Percentiles rank a stretch among this genome's conserved stretches.
phyloP scores from a whole-genome alignment of 192 early-diverging fungal species.

The Coemansia sp. region DNA sequence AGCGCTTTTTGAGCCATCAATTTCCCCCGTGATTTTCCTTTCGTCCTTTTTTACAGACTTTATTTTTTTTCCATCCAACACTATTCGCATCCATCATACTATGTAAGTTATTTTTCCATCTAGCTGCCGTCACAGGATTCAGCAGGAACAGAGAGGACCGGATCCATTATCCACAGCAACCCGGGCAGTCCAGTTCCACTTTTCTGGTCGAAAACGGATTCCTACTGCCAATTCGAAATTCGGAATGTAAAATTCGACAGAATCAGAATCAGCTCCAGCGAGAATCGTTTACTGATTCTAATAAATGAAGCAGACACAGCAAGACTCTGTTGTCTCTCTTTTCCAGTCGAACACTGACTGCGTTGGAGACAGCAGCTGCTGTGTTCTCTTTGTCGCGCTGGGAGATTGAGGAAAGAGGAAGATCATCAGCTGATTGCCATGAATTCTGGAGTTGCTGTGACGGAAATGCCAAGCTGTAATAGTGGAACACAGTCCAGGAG shows the following conservation, averaged over 20 bases:
- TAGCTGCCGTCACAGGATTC: background rate
- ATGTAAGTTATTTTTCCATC: conserved; percentile 2
- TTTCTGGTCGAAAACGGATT: background rate
- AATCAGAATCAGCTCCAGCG: background rate
- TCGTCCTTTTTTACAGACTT: background rate
- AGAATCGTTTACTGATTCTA: background rate
- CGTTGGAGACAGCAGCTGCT: no score
- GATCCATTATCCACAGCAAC: conserved; percentile 1
- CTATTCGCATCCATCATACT: conserved; percentile 11
- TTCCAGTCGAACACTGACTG: background rate
- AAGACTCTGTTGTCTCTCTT: background rate
- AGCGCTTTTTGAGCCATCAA: background rate
- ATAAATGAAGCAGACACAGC: background rate
- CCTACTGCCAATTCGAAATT: conserved; percentile 5
- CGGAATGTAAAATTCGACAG: background rate
- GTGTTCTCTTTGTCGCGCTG: no score
- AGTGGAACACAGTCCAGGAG: no score
- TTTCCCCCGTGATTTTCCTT: background rate
- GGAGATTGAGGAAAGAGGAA: no score
- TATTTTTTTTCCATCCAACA: conserved; percentile 4
- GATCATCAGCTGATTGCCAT: no score
- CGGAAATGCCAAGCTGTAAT: no score
- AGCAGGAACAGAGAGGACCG: background rate
- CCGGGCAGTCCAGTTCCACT: background rate
- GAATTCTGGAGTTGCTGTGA: no score